Conservation (phyloP, 1,139 yeast genomes). For the Lizanozyma gosingica region DNA sequence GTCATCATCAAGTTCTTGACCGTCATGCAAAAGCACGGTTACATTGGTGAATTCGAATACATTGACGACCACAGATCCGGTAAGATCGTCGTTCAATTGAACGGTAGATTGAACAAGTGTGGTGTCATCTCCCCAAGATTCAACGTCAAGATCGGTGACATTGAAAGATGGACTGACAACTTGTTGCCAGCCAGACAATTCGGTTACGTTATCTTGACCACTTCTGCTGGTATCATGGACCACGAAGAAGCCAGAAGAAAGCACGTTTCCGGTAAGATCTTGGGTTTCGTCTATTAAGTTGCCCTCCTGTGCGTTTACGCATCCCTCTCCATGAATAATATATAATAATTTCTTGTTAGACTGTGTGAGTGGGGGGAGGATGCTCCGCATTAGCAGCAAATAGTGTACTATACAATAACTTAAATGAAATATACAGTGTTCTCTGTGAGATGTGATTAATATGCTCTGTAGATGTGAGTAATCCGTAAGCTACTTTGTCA, state of each 20-base stretch:
- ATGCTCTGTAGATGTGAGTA: not conserved
- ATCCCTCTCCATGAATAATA: not conserved
- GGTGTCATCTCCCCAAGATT: slow-evolving; percentile 98
- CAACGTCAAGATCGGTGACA: slow-evolving; percentile 86
- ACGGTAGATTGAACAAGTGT: slow-evolving; percentile 97
- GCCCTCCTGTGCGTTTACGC: not conserved
- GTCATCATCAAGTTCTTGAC: slow-evolving; percentile 94
- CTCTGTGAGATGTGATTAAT: not conserved
- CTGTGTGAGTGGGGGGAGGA: too few relatives aligned
- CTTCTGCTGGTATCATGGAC: slow-evolving; percentile 99
- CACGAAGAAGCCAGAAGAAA: slow-evolving; percentile 99
- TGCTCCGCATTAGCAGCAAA: not conserved
- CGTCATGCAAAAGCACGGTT: slow-evolving; percentile 98
- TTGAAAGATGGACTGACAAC: slow-evolving; percentile 97
- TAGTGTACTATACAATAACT: not conserved
- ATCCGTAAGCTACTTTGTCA: too few relatives aligned
- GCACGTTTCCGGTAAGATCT: slow-evolving; percentile 97
- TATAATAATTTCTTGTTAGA: too few relatives aligned
- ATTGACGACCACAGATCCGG: slow-evolving; percentile 99
- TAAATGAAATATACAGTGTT: not conserved
- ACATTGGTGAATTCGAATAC: slow-evolving; percentile 98
- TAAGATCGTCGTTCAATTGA: slow-evolving; percentile 90
- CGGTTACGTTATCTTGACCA: slow-evolving; percentile 93
- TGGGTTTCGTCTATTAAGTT: slow-evolving; percentile 85
- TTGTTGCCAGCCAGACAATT: slow-evolving; percentile 98